Base-by-base conservation (phyloP, 148 eudicot species). In the Beta vulgaris region DNA sequence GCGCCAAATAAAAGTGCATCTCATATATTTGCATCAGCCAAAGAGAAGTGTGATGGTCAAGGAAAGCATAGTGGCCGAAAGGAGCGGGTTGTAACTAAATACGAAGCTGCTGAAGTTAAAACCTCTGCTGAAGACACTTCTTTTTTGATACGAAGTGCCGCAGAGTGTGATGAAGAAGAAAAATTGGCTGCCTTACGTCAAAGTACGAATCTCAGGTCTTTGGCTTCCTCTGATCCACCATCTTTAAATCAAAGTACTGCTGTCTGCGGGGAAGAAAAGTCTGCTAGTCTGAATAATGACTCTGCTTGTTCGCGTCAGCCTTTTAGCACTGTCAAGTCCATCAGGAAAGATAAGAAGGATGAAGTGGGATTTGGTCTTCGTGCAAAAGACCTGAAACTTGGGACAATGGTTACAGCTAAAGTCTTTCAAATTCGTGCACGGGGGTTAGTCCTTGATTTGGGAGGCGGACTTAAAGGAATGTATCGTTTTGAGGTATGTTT, bases 401-500 rank as follows among this genome's bases (percentile, higher is more conserved):
- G 96, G 55, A 77, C 76, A 67, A 60, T 78, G 81, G 79, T 90
- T 69, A 89, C 83, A 48, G 96, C 96, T 34, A 92, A 81, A 83
- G 93, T 95, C 77, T 77, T 85, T 82, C 96, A 91, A 85, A 79
- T 91, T 70, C 97, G 98, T 76, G 84, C 92, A 46, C 97, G 79
- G 43, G 98, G 97, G 26, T 81, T 94, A 79, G 93, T 94, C 67
- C 93, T 95, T 53, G 96, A 95, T 82, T 76, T 92, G 81, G 96
- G 92, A 51, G 87, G 88, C 55, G 97, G 91, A 51, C 73, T 95
- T 51, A 89, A 83, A 75, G 98, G 97, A 61, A 95, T 95, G 97
- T 84, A 81, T 43, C 92, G 90, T 31, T 95, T 90, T 85, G 91
- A 90, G 97, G 98, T 94, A 85, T 73, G 74, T 72, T 69, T n/a